These are phyloP conservation scores for Pleurotus cornucopiae DNA, from an alignment of 768 basidiomycete species.

Conservation along the genomic window DNA sequence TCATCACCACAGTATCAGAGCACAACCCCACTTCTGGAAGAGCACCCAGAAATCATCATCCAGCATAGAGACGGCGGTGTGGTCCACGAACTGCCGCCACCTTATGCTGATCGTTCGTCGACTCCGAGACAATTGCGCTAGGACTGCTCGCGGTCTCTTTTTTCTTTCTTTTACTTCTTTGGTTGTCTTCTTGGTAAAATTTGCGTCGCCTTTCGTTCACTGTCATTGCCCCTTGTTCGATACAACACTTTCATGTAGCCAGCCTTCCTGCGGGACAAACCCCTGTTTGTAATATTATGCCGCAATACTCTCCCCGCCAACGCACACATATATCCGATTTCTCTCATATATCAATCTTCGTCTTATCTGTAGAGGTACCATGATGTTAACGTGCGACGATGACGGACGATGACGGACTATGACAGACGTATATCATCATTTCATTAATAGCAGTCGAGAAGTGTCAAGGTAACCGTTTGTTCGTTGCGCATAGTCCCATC, in stretches of 20 bases:
- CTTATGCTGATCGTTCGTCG: constrained; percentile 25
- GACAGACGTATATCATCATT: too few relatives aligned
- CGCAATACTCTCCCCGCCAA: neutral
- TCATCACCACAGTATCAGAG: constrained; percentile 1
- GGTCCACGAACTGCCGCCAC: constrained; percentile 37
- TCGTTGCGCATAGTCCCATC: too few relatives aligned
- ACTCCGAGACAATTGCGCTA: neutral
- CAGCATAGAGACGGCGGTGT: constrained; percentile 34
- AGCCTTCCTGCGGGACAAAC: too few relatives aligned
- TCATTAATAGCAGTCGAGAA: too few relatives aligned
- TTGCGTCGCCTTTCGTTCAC: too few relatives aligned
- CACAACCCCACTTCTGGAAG: neutral
- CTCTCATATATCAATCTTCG: constrained; percentile 2
- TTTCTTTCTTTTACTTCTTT: neutral
- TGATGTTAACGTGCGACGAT: neutral
- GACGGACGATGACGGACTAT: too few relatives aligned
- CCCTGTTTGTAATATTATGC: too few relatives aligned
- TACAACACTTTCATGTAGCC: too few relatives aligned
- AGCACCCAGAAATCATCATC: constrained; percentile 28
- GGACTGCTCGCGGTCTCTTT: neutral
- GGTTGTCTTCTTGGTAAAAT: neutral
- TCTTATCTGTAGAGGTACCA: constrained; percentile 4
- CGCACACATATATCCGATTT: neutral
- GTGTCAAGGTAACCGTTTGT: too few relatives aligned
- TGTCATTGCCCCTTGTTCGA: too few relatives aligned